Evolutionary conservation across 345 rosid species (phyloP).

Genomic region (Linum usitatissimum): DNA sequence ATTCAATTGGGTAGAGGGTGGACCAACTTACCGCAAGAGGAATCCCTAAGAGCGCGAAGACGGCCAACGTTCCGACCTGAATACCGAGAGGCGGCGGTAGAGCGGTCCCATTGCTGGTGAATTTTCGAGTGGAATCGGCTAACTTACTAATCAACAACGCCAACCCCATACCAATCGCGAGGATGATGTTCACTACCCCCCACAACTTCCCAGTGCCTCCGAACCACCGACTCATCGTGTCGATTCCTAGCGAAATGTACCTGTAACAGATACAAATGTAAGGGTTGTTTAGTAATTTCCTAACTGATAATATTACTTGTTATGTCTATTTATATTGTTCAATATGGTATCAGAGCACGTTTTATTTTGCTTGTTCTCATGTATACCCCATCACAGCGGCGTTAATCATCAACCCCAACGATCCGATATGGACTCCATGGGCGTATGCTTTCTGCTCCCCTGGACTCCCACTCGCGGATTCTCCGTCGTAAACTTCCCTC

Average conservation of each 20-base stretch:
- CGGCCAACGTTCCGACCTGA: conserved; percentile 43
- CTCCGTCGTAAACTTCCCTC: conserved; percentile 4
- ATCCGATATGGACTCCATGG: not conserved
- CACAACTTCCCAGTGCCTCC: not conserved
- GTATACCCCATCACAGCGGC: not conserved
- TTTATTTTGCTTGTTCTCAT: too few relatives aligned
- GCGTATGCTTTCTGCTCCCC: not conserved
- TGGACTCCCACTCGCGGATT: not conserved
- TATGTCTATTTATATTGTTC: too few relatives aligned
- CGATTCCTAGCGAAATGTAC: not conserved
- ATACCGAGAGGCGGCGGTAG: conserved; percentile 35
- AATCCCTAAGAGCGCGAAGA: conserved; percentile 62
- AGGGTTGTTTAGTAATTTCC: too few relatives aligned
- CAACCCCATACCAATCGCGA: not conserved
- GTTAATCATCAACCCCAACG: not conserved
- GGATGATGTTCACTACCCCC: not conserved
- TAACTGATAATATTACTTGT: too few relatives aligned
- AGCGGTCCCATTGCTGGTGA: not conserved
- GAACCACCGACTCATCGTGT: not conserved
- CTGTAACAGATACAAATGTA: too few relatives aligned
- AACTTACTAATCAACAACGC: not conserved
- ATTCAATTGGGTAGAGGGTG: not conserved
- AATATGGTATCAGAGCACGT: too few relatives aligned
- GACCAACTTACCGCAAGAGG: conserved; percentile 54
- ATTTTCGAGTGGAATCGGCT: conserved; percentile 2